Evolutionary conservation across 2,329 filamentous ascomycete species (phyloP).

Genomic region (Sporothrix sp.): DNA sequence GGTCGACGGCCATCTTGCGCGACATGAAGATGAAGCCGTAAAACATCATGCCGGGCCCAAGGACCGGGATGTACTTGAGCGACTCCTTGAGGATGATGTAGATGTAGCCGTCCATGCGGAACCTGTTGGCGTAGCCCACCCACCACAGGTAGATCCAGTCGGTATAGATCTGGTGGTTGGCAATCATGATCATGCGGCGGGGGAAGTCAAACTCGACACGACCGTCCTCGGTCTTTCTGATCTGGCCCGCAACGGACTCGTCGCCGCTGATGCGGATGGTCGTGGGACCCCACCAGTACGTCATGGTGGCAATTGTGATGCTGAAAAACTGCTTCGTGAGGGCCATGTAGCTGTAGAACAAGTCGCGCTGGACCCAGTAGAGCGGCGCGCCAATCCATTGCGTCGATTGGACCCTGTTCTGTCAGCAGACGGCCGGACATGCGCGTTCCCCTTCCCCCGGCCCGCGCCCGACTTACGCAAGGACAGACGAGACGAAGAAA

Average conservation of each 20-base stretch:
- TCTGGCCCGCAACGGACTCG: constrained; percentile 65
- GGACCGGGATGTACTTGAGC: constrained; percentile 67
- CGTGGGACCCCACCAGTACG: constrained; percentile 80
- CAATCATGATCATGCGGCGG: constrained; percentile 71
- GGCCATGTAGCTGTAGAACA: constrained; percentile 80
- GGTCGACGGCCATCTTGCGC: constrained; percentile 77
- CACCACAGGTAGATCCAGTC: constrained; percentile 93
- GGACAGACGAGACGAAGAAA: constrained; percentile 42
- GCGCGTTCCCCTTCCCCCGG: neutral
- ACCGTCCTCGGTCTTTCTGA: constrained; percentile 60
- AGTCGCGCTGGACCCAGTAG: constrained; percentile 64
- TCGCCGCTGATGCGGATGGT: constrained; percentile 76
- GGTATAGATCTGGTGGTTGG: constrained; percentile 83
- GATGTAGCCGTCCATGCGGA: constrained; percentile 72
- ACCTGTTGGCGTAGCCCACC: constrained; percentile 71
- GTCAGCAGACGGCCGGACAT: constrained; percentile 17
- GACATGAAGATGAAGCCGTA: constrained; percentile 88
- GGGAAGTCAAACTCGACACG: constrained; percentile 71
- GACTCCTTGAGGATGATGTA: constrained; percentile 90
- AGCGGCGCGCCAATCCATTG: constrained; percentile 69
- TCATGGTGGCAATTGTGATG: constrained; percentile 67
- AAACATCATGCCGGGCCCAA: constrained; percentile 75
- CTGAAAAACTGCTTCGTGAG: constrained; percentile 79
- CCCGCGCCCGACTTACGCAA: constrained; percentile 33
- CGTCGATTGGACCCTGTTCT: constrained; percentile 51